A percentile compares a stretch with the other conserved stretches of the same genome.
Conservation (phyloP, 371 early-diverging fungal species). For the Mucor velutinosus region DNA sequence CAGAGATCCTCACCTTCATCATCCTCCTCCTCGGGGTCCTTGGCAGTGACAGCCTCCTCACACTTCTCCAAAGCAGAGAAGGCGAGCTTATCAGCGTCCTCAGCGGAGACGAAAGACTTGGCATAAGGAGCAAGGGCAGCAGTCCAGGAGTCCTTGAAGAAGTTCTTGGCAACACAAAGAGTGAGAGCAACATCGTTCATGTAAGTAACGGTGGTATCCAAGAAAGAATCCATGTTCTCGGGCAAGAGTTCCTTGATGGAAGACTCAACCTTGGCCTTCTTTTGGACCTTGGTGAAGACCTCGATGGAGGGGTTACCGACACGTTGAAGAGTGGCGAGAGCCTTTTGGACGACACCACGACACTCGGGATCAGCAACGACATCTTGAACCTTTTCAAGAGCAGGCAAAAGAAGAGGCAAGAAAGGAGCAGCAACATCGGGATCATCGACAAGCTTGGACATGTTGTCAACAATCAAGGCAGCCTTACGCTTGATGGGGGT, state of each 20-base stretch:
- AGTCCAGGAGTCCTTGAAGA: conserved; percentile 43
- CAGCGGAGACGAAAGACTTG: conserved; percentile 54
- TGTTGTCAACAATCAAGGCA: conserved; percentile 83
- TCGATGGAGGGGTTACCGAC: conserved; percentile 38
- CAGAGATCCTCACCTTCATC: no score
- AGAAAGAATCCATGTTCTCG: conserved; percentile 25
- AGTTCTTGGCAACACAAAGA: conserved; percentile 45
- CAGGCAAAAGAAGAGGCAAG: conserved; percentile 80
- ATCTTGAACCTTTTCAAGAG: conserved; percentile 75
- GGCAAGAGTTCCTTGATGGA: conserved; percentile 47
- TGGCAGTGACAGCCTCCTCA: conserved; percentile 46
- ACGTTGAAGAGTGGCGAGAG: conserved; percentile 45
- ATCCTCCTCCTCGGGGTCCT: no score
- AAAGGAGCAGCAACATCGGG: conserved; percentile 82
- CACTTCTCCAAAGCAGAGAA: conserved; percentile 42
- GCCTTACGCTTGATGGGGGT: conserved; percentile 77
- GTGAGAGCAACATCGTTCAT: conserved; percentile 48
- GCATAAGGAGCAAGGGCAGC: conserved; percentile 56
- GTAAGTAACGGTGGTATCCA: conserved; percentile 39
- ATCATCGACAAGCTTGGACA: conserved; percentile 83
- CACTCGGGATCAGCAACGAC: conserved; percentile 83
- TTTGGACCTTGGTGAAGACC: conserved; percentile 44
- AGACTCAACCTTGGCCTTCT: conserved; percentile 45
- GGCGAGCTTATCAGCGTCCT: conserved; percentile 32
- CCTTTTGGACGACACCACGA: conserved; percentile 65